Conservation (phyloP, 2,329 filamentous ascomycete genomes). For the Cordyceps cicadae region DNA sequence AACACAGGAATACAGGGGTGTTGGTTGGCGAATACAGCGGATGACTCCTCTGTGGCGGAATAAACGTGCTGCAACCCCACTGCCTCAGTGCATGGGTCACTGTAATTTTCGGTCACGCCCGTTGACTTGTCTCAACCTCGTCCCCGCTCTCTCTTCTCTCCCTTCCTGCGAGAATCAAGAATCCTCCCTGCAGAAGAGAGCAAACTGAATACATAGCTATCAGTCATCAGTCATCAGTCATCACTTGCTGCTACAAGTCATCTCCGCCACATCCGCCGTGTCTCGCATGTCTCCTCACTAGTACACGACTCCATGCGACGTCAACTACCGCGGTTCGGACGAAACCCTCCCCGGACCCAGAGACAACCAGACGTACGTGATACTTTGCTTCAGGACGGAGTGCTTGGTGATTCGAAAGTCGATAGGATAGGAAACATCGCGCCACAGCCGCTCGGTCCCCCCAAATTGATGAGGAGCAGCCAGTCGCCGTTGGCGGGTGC, state of each 20-base stretch:
- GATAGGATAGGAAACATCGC: not conserved
- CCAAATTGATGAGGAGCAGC: not conserved
- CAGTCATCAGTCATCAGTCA: too few relatives aligned
- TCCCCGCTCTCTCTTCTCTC: not conserved
- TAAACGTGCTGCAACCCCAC: not conserved
- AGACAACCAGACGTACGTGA: not conserved
- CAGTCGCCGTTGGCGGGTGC: not conserved
- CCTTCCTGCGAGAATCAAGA: not conserved
- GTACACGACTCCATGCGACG: not conserved
- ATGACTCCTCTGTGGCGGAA: not conserved
- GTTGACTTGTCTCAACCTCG: not conserved
- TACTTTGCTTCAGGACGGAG: not conserved
- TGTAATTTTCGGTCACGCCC: not conserved
- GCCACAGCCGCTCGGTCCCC: slow-evolving; percentile 3
- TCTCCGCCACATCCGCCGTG: not conserved
- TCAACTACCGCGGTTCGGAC: not conserved
- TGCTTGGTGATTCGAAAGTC: not conserved
- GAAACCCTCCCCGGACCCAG: not conserved
- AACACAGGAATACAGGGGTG: too few relatives aligned
- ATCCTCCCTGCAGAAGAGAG: not conserved
- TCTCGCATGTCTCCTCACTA: not conserved
- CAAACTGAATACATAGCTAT: not conserved
- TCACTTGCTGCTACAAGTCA: too few relatives aligned
- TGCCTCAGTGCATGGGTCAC: not conserved
- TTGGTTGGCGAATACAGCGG: not conserved